A percentile compares a stretch with the other conserved stretches of the same genome.
phyloP scores from a whole-genome alignment of 2,329 filamentous ascomycete genomes.

The Aspergillus pseudoviridinutans region DNA sequence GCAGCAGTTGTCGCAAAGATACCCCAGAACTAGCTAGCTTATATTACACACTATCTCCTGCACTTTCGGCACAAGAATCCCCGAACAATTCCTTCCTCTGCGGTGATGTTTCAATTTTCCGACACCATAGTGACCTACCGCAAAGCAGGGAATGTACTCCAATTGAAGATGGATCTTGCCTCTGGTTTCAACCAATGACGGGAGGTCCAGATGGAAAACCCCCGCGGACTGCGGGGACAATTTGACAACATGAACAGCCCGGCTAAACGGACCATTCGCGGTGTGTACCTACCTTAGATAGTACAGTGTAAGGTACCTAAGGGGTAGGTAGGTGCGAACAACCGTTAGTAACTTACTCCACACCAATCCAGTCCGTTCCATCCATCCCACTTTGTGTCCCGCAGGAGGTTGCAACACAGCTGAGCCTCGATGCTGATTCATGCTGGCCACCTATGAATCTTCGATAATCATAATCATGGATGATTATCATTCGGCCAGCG shows the following conservation, averaged over 20 bases:
- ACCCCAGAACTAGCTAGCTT: background rate
- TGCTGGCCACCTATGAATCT: background rate
- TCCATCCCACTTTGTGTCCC: conserved; percentile 1
- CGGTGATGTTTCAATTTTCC: background rate
- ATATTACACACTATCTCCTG: background rate
- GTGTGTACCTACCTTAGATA: background rate
- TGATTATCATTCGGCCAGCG: background rate
- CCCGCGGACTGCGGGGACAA: background rate
- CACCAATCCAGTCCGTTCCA: background rate
- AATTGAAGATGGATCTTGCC: background rate
- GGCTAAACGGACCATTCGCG: background rate
- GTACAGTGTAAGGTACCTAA: background rate
- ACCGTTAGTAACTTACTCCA: background rate
- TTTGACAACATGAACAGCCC: background rate
- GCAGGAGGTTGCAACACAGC: conserved; percentile 4
- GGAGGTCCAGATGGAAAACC: background rate
- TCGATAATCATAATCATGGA: background rate
- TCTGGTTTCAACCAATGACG: background rate
- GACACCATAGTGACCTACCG: background rate
- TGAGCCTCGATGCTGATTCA: background rate
- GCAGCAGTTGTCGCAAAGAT: too few species aligned
- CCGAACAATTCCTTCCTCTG: background rate
- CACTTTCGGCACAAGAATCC: background rate
- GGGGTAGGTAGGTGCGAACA: too few species aligned
- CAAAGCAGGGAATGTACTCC: background rate